Percentiles rank a stretch among this genome's conserved stretches.
phyloP scores from a whole-genome alignment of 768 basidiomycete species.

The Mycena pura region DNA sequence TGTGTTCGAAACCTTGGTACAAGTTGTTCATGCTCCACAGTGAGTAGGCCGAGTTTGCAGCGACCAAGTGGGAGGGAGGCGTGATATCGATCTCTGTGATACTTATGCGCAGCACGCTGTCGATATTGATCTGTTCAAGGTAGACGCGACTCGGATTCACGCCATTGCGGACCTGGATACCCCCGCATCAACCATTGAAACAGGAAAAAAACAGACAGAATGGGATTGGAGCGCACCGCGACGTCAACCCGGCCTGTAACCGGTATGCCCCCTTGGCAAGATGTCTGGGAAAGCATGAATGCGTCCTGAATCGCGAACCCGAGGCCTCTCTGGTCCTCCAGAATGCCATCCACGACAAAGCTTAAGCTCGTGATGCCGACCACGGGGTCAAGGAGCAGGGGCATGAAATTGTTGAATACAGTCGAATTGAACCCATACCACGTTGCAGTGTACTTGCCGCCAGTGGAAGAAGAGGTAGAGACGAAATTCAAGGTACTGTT shows the following conservation, averaged over 20 bases:
- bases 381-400: not conserved
- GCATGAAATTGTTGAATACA: not conserved
- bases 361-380: constrained; percentile 7
- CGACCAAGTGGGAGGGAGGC: not conserved
- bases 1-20: not conserved
- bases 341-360: constrained; percentile 5
- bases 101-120: not conserved
- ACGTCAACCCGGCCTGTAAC: constrained; percentile 6
- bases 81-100: not conserved
- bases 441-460: constrained; percentile 9
- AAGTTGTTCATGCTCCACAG: not conserved
- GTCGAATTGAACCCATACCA: constrained; percentile 12
- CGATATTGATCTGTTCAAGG: not conserved
- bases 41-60: not conserved
- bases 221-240: constrained; percentile 1
- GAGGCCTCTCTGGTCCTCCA: constrained; percentile 4
- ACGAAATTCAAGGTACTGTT: not conserved
- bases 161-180: constrained; percentile 6
- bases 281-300: constrained; percentile 9
- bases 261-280: not conserved
- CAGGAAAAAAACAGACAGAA: not conserved
- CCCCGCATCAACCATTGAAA: not conserved
- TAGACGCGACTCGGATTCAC: not conserved
- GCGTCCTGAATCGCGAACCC: constrained; percentile 11
- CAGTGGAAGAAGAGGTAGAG: constrained; percentile 3